A percentile compares a stretch with the other conserved stretches of the same genome.
phyloP scores from a whole-genome alignment of 2,329 filamentous ascomycete species.

The Tolypocladium inflatum region DNA sequence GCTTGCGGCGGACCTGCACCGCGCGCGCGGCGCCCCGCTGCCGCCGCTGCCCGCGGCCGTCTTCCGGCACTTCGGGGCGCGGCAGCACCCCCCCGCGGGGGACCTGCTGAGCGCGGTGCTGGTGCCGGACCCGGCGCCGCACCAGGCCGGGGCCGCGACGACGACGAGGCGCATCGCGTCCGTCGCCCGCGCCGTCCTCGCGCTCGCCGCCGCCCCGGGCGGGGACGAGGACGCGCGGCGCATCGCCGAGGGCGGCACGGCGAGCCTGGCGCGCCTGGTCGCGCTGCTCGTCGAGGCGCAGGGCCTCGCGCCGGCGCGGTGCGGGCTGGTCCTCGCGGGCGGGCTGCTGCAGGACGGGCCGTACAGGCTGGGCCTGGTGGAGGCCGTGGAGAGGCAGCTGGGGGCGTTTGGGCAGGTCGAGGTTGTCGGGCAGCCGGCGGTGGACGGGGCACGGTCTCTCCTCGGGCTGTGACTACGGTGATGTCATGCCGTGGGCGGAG shows the following conservation, averaged over 20 bases:
- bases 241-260: conserved; percentile 9
- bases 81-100: conserved; percentile 1
- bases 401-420: conserved; percentile 8
- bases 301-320: conserved; percentile 5
- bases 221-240: conserved; percentile 6
- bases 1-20: conserved; percentile 16
- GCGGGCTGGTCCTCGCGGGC: conserved; percentile 11
- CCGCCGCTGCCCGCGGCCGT: conserved; percentile 7
- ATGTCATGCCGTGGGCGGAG: no score
- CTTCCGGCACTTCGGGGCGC: conserved; percentile 6
- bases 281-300: conserved; percentile 6
- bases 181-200: conserved; percentile 10
- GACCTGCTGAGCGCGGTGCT: conserved; percentile 12
- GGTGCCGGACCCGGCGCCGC: conserved; percentile 1
- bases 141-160: conserved; percentile 1
- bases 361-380: conserved; percentile 5
- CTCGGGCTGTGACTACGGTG: neutral
- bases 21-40: neutral
- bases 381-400: conserved; percentile 3
- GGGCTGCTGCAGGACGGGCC: conserved; percentile 11
- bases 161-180: conserved; percentile 9
- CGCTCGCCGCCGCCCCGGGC: conserved; percentile 5
- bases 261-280: conserved; percentile 9
- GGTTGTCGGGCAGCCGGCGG: conserved; percentile 7
- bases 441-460: conserved; percentile 6